Evolutionary conservation across 305 asterid genomes (phyloP), one percentile per base, ranked within the genome.

Genomic region (Striga hermonthica): DNA sequence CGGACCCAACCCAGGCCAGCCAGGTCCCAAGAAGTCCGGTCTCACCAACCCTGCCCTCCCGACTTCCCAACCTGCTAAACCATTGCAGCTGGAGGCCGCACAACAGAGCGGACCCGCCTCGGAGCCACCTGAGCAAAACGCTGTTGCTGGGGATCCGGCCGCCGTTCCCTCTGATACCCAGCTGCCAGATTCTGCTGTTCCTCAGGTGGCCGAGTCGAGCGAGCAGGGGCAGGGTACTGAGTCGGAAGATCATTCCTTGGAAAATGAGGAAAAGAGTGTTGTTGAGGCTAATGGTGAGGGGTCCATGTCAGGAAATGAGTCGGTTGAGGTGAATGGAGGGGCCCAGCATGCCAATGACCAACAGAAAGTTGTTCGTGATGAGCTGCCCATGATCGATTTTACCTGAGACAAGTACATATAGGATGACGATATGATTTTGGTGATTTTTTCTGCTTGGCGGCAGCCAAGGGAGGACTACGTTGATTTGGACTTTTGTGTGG

Each of bases 1-100:
- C 28, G 97, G 96, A 48, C 98, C 97, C 14, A 89, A 78, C 74
- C 95, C 89, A 0, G 96, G 91, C 57, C 96, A 82, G 68, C 56
- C 80, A 15, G 86, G 79, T 72, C 79, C 69, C 54, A 76, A 83
- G 45, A 87, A 86, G 69, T 85, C 83, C 1, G 81, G 64, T 9
- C 38, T 37, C 63, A 79, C 59, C 63, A 79, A 41, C 16, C 35
- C 77, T 58, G 70, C 83, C 43, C 70, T 81, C 43, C 84, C 60
- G 72, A 83, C 78, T 57, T 57, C 83, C 5, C 41, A 31, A 15
- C 76, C 87, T 12, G 84, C 66, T 64, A 84, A 90, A 67, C 99
- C 80, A 4, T 78, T 89, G 80, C 73, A 75, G 39, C 58, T 88
- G 67, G 99, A 93, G 75, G 97, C 89, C 7, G 40, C 85, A 45